Base-by-base conservation (phyloP, 257 asterid species). In the Solanum commersonii region DNA sequence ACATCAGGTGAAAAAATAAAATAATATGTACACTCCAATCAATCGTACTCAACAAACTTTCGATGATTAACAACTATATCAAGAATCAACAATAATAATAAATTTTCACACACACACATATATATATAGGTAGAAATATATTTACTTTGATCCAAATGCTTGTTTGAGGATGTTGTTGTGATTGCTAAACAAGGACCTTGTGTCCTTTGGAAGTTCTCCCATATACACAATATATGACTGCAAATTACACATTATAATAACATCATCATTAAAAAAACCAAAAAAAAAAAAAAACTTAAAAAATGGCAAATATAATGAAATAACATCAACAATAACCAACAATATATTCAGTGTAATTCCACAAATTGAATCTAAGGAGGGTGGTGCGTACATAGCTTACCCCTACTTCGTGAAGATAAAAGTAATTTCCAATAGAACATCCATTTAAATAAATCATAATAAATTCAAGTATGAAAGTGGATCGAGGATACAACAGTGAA, bases 211-310 rank as follows among this genome's bases (percentile, higher is more conserved):
- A 77, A 73, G 56, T 70, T 74, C 88, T 52, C 88, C 88, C 88
- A 86, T 86, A 79, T 86, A 86, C 35, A 86, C 88, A 73, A 86
- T 86, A 60, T 86, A 86, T 46, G 88, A 35, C 88, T 86, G 88
- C n/a, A 73, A 31, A 35, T 44, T 27, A 79, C 85, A 81, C 85
- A 46, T 46, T 29, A 81, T 18, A 46, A 81, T 8, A 44, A 46
- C 5, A 81, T 27, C 2, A 81, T 44, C 68, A 77, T 9, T 77
- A 40, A 76, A 38, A 35, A 38, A 37, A 38, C 25, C 27, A 4
- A 22, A 73, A 4, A 33, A 22, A 37, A 34, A 23, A 37, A 37
- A 65, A 65, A 3, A 37, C n/a, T 31, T 23, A 23, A 1, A 23
- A 76, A 1, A 35, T 74, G 20, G 0, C 31, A 35, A 74, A 74